Base-by-base conservation (phyloP, 2,329 filamentous ascomycete genomes). In the Penicillium corylophilum region DNA sequence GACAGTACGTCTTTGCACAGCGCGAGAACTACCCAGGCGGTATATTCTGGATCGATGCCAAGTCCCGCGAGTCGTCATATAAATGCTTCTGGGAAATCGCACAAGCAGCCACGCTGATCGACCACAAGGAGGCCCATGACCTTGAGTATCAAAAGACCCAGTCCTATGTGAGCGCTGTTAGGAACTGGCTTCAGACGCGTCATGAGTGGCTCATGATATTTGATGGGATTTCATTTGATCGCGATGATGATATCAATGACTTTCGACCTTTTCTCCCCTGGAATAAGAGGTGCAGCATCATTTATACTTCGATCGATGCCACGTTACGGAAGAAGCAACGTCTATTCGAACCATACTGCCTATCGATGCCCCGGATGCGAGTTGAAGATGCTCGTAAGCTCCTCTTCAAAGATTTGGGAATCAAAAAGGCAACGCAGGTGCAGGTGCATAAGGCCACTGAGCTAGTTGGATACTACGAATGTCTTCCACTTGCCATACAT, bases 21-120 rank as follows among this genome's bases (percentile, higher is more conserved):
- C 80, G 76, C 31, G 70, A 77, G 4, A 73, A 81, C 53, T 89
- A 85, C 59, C 79, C 81, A 0, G 85, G 84, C 1, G 86, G 86
- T 1, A 77, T 88, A 39, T 89, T 87, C 66, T 89, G 86, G 86
- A 78, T 88, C 15, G 79, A 84, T 44, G 82, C 84, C 8, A 85
- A 83, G 57, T 82, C 81, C 1, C 65, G 75, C 3, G 73, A 82
- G 46, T 83, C 86, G 44, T 75, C 83, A 29, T 79, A 80, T 46
- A 80, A 82, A 43, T 82, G 82, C 28, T 88, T 82, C 64, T 86
- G 83, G 81, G 81, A 84, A 44, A 86, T 89, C 55, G 84, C 83
- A 1, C 80, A 81, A 63, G 79, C 78, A 13, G 79, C 79, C 15
- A 78, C 77, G 1, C 64, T 83, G 20, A 75, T 74, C 20, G 77